Percentiles rank a stretch among this genome's conserved stretches.
Evolutionary conservation across 805 yeast genomes (phyloP).

Genomic region (Candida sithepensis): DNA sequence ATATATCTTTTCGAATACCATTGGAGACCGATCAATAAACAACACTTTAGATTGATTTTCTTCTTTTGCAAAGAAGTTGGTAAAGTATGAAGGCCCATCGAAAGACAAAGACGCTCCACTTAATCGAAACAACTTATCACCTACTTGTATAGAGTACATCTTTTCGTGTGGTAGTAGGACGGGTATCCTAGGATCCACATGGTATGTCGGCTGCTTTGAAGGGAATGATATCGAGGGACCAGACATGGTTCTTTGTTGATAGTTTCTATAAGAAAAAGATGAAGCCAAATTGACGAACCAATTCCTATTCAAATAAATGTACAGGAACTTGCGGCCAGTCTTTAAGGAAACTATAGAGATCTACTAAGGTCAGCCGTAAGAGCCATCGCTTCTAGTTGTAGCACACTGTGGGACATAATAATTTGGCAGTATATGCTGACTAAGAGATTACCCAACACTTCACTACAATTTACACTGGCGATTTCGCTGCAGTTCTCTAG

Average conservation of each 20-base stretch:
- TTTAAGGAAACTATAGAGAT: too few species aligned
- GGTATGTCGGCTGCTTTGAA: background rate
- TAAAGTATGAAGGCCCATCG: conserved; percentile 87
- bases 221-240: background rate
- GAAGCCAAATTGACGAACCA: too few species aligned
- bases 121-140: conserved; percentile 54
- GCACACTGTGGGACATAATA: too few species aligned
- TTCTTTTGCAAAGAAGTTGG: conserved; percentile 53
- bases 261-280: too few species aligned
- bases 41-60: conserved; percentile 39
- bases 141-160: conserved; percentile 69
- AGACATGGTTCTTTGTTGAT: background rate
- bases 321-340: too few species aligned
- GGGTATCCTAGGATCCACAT: conserved; percentile 42
- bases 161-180: conserved; percentile 61
- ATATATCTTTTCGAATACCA: conserved; percentile 61
- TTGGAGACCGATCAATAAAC: conserved; percentile 72
- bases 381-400: too few species aligned
- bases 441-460: too few species aligned
- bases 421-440: too few species aligned
- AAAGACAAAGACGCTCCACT: conserved; percentile 84
- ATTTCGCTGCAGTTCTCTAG: too few species aligned
- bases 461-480: too few species aligned
- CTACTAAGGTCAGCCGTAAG: too few species aligned
- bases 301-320: too few species aligned